phyloP scores from a whole-genome alignment of 2,329 filamentous ascomycete genomes.

The Epicoccum sorghinum region DNA sequence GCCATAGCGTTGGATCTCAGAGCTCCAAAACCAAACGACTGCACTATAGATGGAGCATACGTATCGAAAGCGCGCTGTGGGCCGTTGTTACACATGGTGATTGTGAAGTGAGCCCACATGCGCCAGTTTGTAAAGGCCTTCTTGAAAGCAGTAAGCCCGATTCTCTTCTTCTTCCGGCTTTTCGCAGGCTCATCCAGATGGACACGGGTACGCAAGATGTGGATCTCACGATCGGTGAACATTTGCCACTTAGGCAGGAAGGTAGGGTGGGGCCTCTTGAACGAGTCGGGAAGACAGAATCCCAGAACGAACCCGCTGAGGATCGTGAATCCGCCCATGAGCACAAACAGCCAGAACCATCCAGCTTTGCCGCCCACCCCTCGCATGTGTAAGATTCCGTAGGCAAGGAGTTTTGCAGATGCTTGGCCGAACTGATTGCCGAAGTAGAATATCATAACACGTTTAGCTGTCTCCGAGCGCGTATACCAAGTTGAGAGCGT shows the following conservation, averaged over 20 bases:
- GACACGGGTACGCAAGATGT: constrained; percentile 24
- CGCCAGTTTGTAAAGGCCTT: constrained; percentile 57
- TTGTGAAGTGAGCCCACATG: constrained; percentile 59
- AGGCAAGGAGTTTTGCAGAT: constrained; percentile 46
- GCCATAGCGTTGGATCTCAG: constrained; percentile 61
- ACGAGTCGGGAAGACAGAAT: constrained; percentile 18
- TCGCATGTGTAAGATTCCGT: constrained; percentile 49
- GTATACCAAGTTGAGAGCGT: constrained; percentile 75
- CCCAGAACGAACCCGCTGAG: constrained; percentile 16
- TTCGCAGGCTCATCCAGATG: constrained; percentile 27
- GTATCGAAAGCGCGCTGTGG: constrained; percentile 58
- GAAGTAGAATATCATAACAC: constrained; percentile 52
- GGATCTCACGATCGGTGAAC: constrained; percentile 25
- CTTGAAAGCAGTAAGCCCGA: constrained; percentile 54
- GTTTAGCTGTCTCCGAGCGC: constrained; percentile 46
- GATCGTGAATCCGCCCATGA: constrained; percentile 62
- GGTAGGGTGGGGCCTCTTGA: constrained; percentile 15
- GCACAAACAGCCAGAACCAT: constrained; percentile 53
- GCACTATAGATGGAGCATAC: constrained; percentile 62
- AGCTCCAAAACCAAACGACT: constrained; percentile 57
- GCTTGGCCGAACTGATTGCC: constrained; percentile 44
- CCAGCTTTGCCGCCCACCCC: constrained; percentile 48
- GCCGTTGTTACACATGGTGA: constrained; percentile 58
- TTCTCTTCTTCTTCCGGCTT: constrained; percentile 56
- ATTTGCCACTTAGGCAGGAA: constrained; percentile 22